A percentile compares a stretch with the other conserved stretches of the same genome.
phyloP scores from a whole-genome alignment of 805 yeast genomes.

The Starmerella kuoi region DNA sequence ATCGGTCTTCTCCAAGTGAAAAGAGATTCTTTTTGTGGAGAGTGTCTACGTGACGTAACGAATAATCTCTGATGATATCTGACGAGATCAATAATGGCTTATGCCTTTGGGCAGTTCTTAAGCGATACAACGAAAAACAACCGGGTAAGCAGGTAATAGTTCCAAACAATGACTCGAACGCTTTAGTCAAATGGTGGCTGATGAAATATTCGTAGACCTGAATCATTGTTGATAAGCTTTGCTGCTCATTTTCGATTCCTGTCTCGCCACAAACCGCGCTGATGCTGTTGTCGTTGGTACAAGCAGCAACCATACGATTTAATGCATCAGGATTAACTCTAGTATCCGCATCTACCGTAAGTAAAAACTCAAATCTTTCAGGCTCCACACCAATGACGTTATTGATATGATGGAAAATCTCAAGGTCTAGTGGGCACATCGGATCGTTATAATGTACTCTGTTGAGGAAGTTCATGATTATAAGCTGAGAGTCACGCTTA shows the following conservation, averaged over 20 bases:
- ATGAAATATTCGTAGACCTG: constrained; percentile 55
- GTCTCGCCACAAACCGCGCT: constrained; percentile 58
- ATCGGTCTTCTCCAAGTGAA: constrained; percentile 52
- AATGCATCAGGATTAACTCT: constrained; percentile 41
- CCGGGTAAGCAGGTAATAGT: constrained; percentile 57
- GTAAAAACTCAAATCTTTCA: constrained; percentile 42
- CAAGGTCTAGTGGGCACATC: constrained; percentile 47
- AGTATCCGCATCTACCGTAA: constrained; percentile 58
- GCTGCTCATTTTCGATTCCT: constrained; percentile 42
- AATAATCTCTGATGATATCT: constrained; percentile 46
- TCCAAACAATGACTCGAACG: constrained; percentile 50
- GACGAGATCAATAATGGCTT: constrained; percentile 49
- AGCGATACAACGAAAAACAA: constrained; percentile 48
- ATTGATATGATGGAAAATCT: constrained; percentile 42
- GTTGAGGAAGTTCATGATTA: constrained; percentile 47
- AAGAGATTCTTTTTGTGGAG: constrained; percentile 50
- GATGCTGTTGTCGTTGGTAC: constrained; percentile 45
- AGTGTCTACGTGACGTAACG: constrained; percentile 45
- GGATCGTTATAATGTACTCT: constrained; percentile 47
- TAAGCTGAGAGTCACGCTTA: constrained; percentile 50
- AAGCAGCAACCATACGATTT: constrained; percentile 45
- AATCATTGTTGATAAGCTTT: constrained; percentile 46
- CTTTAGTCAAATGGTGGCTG: constrained; percentile 52
- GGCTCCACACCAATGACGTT: constrained; percentile 50
- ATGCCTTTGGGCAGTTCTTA: constrained; percentile 36